Conservation (phyloP, 1,284 basidiomycete genomes). For the Ustilago sp. region DNA sequence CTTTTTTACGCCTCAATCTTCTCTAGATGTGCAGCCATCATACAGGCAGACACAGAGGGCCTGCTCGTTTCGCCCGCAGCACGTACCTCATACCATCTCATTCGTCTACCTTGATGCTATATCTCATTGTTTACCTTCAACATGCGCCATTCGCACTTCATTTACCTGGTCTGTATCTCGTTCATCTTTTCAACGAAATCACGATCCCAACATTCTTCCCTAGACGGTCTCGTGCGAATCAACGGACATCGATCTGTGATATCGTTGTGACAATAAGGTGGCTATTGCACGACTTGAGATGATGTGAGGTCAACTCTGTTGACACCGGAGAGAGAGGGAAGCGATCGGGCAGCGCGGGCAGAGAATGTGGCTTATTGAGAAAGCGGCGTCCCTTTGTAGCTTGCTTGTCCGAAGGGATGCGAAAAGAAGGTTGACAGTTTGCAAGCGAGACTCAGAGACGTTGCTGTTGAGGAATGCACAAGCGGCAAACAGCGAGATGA, state of each 20-base stretch:
- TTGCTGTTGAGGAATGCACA: not conserved
- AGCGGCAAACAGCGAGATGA: too few species aligned
- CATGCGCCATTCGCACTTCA: not conserved
- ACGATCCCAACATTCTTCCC: not conserved
- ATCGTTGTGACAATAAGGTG: too few species aligned
- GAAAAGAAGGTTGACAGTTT: constrained; percentile 4
- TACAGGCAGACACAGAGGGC: not conserved
- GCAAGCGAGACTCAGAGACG: not conserved
- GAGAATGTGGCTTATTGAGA: constrained; percentile 2
- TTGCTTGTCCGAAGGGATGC: constrained; percentile 9
- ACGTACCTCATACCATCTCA: constrained; percentile 5
- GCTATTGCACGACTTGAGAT: too few species aligned
- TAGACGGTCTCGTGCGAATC: not conserved
- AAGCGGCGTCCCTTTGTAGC: not conserved
- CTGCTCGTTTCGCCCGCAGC: not conserved
- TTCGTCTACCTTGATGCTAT: not conserved
- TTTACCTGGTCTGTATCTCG: constrained; percentile 20
- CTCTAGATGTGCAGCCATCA: not conserved
- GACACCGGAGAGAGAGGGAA: not conserved
- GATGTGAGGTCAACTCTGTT: not conserved
- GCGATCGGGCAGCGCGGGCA: not conserved
- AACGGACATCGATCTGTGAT: too few species aligned
- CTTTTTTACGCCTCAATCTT: not conserved
- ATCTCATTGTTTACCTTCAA: not conserved
- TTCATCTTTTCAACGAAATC: not conserved